A percentile compares a stretch with the other conserved stretches of the same genome.
phyloP scores from a whole-genome alignment of 2,329 filamentous ascomycete genomes.

The Neobulgaria alba region DNA sequence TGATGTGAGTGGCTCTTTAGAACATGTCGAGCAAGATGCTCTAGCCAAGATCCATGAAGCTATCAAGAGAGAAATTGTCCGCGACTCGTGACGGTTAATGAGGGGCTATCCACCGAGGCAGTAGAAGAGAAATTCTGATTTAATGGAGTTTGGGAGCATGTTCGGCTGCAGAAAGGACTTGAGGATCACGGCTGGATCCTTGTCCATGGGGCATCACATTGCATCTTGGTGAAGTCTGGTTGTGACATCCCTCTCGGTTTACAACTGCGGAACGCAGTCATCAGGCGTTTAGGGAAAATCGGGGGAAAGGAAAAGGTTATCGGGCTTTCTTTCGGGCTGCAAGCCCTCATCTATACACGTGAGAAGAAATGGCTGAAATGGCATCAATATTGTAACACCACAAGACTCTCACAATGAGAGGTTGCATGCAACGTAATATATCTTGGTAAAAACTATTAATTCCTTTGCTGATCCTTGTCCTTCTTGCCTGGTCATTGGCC shows the following conservation, averaged over 20 bases:
- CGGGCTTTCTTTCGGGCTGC: neutral
- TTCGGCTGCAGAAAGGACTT: neutral
- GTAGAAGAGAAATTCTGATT: neutral
- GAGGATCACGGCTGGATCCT: neutral
- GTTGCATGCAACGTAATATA: too few relatives aligned
- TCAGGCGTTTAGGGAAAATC: neutral
- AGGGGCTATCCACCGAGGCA: neutral
- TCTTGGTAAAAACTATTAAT: too few relatives aligned
- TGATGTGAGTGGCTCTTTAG: conserved; percentile 52
- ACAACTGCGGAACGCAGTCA: neutral
- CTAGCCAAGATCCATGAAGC: conserved; percentile 41
- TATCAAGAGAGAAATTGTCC: conserved; percentile 5
- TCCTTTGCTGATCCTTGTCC: too few relatives aligned
- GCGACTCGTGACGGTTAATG: neutral
- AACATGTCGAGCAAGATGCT: conserved; percentile 53
- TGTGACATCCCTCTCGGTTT: neutral
- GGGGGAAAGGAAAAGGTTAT: neutral
- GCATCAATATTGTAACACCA: too few relatives aligned
- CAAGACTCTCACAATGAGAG: too few relatives aligned
- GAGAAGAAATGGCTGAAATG: too few relatives aligned
- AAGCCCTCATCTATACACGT: neutral
- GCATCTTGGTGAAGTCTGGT: neutral
- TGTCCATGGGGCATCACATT: neutral
- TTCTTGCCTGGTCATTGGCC: too few relatives aligned
- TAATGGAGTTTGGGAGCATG: neutral